Evolutionary conservation across 306 rosid species (phyloP).

Genomic region (Prunus armeniaca): DNA sequence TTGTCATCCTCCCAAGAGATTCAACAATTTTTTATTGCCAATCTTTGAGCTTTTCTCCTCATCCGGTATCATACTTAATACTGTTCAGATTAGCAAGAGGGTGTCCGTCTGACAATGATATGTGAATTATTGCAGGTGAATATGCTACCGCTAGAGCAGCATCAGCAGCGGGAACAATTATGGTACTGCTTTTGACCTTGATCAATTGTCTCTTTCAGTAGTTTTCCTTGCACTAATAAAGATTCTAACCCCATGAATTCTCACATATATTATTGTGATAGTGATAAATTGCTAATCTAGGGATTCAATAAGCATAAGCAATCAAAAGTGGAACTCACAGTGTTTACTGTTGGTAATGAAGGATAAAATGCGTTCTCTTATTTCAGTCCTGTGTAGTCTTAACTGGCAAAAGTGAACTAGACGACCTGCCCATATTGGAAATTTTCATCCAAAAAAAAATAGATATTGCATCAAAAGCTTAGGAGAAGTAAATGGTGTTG

Average conservation of each 20-base stretch:
- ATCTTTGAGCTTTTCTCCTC: not conserved
- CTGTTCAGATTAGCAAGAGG: conserved; percentile 1
- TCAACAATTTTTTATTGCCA: too few relatives aligned
- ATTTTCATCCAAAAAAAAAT: too few relatives aligned
- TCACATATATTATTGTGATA: not conserved
- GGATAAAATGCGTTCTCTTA: not conserved
- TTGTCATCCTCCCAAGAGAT: too few relatives aligned
- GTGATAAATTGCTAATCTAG: not conserved
- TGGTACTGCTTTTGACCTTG: conserved; percentile 47
- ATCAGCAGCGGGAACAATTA: conserved; percentile 80
- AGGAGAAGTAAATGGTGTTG: not conserved
- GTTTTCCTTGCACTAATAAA: not conserved
- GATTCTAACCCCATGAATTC: conserved; percentile 6
- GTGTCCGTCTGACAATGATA: conserved; percentile 19
- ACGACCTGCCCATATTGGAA: not conserved
- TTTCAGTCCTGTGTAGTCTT: not conserved
- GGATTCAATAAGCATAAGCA: not conserved
- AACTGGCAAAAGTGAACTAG: not conserved
- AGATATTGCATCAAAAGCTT: not conserved
- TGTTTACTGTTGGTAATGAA: not conserved
- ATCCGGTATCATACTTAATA: not conserved
- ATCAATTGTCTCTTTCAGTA: conserved; percentile 1
- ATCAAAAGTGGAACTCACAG: not conserved
- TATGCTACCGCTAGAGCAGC: conserved; percentile 91
- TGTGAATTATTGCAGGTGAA: conserved; percentile 51